phyloP scores from a whole-genome alignment of 768 basidiomycete species.

The Lactarius deliciosus region DNA sequence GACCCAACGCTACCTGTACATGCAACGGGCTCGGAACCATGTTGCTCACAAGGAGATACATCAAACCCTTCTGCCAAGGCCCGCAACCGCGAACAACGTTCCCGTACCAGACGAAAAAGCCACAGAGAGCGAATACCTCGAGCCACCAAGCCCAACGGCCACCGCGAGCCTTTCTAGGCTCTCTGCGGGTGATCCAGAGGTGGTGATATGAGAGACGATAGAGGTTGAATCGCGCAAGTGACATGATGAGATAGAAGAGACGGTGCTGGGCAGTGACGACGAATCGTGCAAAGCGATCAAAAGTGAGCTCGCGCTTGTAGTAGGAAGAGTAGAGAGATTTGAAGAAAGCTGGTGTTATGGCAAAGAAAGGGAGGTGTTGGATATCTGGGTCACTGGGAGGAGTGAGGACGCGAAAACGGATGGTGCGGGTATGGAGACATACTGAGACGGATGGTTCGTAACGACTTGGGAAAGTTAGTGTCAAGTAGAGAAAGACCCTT shows the following conservation, averaged over 20 bases:
- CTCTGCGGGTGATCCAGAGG: constrained; percentile 63
- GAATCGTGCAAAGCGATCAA: constrained; percentile 65
- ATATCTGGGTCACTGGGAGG: constrained; percentile 73
- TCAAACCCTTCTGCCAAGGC: constrained; percentile 63
- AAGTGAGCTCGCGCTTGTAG: constrained; percentile 82
- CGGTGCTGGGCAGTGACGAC: constrained; percentile 83
- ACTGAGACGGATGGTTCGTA: constrained; percentile 97
- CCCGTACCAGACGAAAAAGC: constrained; percentile 90
- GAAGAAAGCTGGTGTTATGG: constrained; percentile 87
- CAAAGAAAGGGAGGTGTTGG: constrained; percentile 90
- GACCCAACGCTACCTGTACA: constrained; percentile 65
- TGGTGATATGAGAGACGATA: constrained; percentile 84
- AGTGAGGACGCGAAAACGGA: constrained; percentile 20
- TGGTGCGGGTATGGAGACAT: constrained; percentile 34
- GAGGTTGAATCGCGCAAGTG: constrained; percentile 92
- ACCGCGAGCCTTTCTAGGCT: constrained; percentile 61
- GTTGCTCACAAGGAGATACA: constrained; percentile 83
- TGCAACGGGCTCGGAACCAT: constrained; percentile 87
- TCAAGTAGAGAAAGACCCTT: constrained; percentile 12
- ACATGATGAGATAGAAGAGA: constrained; percentile 88
- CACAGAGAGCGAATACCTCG: constrained; percentile 71
- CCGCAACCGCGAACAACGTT: constrained; percentile 68
- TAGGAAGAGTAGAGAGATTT: constrained; percentile 89
- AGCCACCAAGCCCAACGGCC: constrained; percentile 76
- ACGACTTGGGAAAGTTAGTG: constrained; percentile 57